Base-by-base conservation (phyloP, 345 rosid species). In the Trapa incisa region DNA sequence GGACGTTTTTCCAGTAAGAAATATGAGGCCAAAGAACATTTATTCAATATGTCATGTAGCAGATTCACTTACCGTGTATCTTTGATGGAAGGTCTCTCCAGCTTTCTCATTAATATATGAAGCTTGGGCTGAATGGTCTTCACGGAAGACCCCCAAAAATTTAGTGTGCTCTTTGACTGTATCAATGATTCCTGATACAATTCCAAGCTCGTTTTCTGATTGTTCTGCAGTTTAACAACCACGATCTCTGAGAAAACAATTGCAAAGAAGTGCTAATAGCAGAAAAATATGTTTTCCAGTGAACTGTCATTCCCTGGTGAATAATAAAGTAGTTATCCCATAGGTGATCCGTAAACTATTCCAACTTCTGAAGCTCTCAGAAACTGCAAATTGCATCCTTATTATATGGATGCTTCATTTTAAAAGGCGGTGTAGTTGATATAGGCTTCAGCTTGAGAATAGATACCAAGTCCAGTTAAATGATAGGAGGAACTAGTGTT, bases 71-170 rank as follows among this genome's bases (percentile, higher is more conserved):
- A 91, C 99, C 97, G 78, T 82, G 64, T 84, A 91, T 63, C 66
- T 71, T 69, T 84, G 83, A 71, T 79, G 87, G 75, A 95, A 91
- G 36, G 96, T 87, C 81, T 86, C 89, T 66, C 79, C 80, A 32
- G 92, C 80, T 72, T 74, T 86, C 65, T 82, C 80, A 63, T 76
- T 85, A 35, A 95, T 80, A 57, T 76, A 76, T 63, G 80, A 69
- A 63, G 96, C 78, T 75, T 87, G 85, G 47, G 82, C 73, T 45
- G 83, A 78, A 70, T 91, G 93, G 74, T 86, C 85, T 14, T 81
- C 83, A 57, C 81, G 78, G 75, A 91, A 86, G 71, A 15, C 74
- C 66, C 71, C 75, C n/a, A 91, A 75, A 2, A 80, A 64, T 22
- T 76, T 74, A 61, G 72, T 74, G 71, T 91, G 90, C 43, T 80